Conservation (phyloP, 495 filamentous ascomycete species). For the Hypoxylon intermedium region DNA sequence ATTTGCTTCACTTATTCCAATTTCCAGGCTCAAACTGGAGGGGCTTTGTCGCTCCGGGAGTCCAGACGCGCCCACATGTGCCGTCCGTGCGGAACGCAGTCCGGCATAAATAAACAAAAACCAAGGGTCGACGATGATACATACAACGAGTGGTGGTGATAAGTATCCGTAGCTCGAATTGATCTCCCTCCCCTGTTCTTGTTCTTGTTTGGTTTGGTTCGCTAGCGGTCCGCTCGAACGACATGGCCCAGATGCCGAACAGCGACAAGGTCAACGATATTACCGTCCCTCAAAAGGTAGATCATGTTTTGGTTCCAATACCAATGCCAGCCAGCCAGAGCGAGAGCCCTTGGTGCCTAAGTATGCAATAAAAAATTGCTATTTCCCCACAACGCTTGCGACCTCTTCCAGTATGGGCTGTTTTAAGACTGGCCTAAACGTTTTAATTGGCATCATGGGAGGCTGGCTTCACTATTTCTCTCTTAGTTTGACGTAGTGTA, state of each 20-base stretch:
- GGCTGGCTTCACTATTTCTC: neutral
- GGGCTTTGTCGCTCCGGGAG: no score
- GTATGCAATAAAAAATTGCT: slow-evolving; percentile 8
- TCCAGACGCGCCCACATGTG: no score
- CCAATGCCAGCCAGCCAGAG: no score
- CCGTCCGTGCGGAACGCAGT: no score
- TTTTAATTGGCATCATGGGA: slow-evolving; percentile 28
- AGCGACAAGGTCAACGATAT: slow-evolving; percentile 24
- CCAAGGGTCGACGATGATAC: no score
- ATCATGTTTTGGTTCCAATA: slow-evolving; percentile 27
- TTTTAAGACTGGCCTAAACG: slow-evolving; percentile 35
- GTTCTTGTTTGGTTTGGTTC: slow-evolving; percentile 3
- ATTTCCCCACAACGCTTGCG: slow-evolving; percentile 33
- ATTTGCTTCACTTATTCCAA: slow-evolving; percentile 20
- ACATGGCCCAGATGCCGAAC: slow-evolving; percentile 29
- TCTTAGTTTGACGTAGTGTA: slow-evolving; percentile 1
- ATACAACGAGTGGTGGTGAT: no score
- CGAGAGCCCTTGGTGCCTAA: slow-evolving; percentile 27
- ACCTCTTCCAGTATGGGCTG: slow-evolving; percentile 18
- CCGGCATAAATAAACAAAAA: no score
- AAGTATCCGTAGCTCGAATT: no score
- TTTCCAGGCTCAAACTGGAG: no score
- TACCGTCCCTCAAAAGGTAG: slow-evolving; percentile 27
- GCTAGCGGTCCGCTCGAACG: neutral
- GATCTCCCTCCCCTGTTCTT: no score